These are phyloP conservation scores for Marasmius sp. DNA, from an alignment of 1,284 basidiomycete species.

Conservation along the genomic window DNA sequence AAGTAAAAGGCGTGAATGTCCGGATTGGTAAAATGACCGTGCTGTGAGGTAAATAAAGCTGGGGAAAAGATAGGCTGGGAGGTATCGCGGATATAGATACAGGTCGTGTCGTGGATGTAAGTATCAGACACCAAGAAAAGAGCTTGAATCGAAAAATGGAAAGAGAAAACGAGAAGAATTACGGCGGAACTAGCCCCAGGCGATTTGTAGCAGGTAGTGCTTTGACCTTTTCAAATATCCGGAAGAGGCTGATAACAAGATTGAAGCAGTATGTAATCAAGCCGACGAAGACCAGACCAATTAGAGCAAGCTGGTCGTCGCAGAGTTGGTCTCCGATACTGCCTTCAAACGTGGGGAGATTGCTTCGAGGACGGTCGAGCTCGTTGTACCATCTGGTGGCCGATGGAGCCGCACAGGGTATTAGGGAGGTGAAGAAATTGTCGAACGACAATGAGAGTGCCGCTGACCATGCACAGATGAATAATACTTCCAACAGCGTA, in stretches of 20 bases:
- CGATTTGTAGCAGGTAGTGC: slow-evolving; percentile 34
- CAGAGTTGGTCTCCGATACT: slow-evolving; percentile 60
- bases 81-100: neutral
- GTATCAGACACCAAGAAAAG: neutral
- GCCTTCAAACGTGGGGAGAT: slow-evolving; percentile 44
- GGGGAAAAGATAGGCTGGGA: no score
- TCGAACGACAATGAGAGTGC: slow-evolving; percentile 86
- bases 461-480: slow-evolving; percentile 92
- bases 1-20: no score
- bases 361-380: slow-evolving; percentile 47
- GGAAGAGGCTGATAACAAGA: slow-evolving; percentile 81
- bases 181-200: slow-evolving; percentile 1
- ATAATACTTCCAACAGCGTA: slow-evolving; percentile 81
- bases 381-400: slow-evolving; percentile 71
- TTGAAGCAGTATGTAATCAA: slow-evolving; percentile 78
- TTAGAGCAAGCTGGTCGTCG: slow-evolving; percentile 69
- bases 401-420: slow-evolving; percentile 68
- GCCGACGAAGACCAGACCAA: slow-evolving; percentile 73
- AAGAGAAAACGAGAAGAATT: neutral
- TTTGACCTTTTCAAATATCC: slow-evolving; percentile 88
- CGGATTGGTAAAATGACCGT: no score
- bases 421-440: slow-evolving; percentile 86
- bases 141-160: neutral
- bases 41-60: no score
- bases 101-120: neutral